A percentile compares a stretch with the other conserved stretches of the same genome.
Conservation (phyloP, 441 rosid genomes). For the Pelargonium myrrhifolium region DNA sequence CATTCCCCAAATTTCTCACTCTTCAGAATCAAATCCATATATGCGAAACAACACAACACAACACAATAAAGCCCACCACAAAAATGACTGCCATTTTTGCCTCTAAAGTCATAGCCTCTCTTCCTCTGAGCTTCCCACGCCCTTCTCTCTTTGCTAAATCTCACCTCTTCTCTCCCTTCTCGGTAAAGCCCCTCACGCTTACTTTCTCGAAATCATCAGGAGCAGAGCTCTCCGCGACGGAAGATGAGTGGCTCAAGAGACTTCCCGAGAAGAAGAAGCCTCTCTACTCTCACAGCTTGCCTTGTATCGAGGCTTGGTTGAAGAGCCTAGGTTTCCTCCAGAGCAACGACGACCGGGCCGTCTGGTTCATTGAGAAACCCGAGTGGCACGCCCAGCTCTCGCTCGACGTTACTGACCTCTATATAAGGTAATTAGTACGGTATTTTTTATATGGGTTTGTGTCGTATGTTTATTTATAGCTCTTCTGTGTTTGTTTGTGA, state of each 20-base stretch:
- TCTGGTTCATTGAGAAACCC: slow-evolving; percentile 68
- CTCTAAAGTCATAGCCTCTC: slow-evolving; percentile 5
- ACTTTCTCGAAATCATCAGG: slow-evolving; percentile 48
- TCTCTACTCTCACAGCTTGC: slow-evolving; percentile 82
- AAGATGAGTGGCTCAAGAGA: slow-evolving; percentile 75
- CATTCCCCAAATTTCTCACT: background rate
- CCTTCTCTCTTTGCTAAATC: slow-evolving; percentile 15
- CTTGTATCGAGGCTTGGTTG: slow-evolving; percentile 93
- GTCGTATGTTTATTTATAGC: background rate
- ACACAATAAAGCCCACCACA: background rate
- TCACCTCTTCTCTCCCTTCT: slow-evolving; percentile 7
- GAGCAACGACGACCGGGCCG: slow-evolving; percentile 66
- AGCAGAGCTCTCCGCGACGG: slow-evolving; percentile 47
- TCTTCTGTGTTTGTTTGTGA: background rate
- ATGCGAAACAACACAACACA: background rate
- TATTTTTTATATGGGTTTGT: slow-evolving; percentile 11
- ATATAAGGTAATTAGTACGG: slow-evolving; percentile 43
- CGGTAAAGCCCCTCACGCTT: slow-evolving; percentile 23
- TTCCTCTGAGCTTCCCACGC: slow-evolving; percentile 18
- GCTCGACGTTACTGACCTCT: slow-evolving; percentile 82
- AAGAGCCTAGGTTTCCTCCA: slow-evolving; percentile 62
- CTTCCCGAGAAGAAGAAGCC: slow-evolving; percentile 82
- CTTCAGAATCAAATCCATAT: background rate
- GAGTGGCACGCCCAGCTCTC: slow-evolving; percentile 89
- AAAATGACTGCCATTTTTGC: slow-evolving; percentile 13